Evolutionary conservation across 1,139 yeast species (phyloP), one percentile per base, ranked within the genome.

Genomic region (Scheffersomyces quercinus): DNA sequence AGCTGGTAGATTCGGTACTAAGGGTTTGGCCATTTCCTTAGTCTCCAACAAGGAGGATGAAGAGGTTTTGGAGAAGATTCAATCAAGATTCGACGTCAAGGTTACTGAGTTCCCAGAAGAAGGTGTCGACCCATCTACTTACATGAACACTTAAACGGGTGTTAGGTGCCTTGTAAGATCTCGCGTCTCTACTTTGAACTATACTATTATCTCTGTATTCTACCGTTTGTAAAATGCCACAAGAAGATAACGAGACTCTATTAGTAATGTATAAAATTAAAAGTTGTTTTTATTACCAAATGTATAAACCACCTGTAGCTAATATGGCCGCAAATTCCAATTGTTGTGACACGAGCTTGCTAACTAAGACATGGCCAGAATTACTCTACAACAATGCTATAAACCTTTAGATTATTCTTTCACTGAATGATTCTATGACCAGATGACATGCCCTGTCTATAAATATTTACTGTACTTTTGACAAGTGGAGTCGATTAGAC

Each of bases 1-100:
- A 83, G 99, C 99, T 57, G 99, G 99, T 73, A 90, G 99, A 81
- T 93, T 93, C 62, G 99, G 99, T 78, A 93, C 99, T 67, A 93
- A 93, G 77, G 99, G 99, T 75, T 83, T 93, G 60, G 96, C 97
- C 43, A 80, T 93, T 49, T 89, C 97, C 40, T 88, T 93, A 58
- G 96, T 93, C 44, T 80, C 95, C 35, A 77, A 83, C 47, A 86
- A 83, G 59, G 95, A 85, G 53, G 99, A 93, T 64, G 90, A 89
- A 68, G 89, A 86, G 73, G 88, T 91, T 42, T 80, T 95, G 68
- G 89, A 82, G 62, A 87, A 89, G 75, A 93, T 93, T 61, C 99
- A 93, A 78, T 95, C 90, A 58, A 85, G 99, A 73, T 93, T 93
- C 72, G 98, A 93, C 68, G 99, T 93, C 56, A 88, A 90, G 75